Base-by-base conservation (phyloP, 805 yeast species). In the Kregervanrija fluxuum region DNA sequence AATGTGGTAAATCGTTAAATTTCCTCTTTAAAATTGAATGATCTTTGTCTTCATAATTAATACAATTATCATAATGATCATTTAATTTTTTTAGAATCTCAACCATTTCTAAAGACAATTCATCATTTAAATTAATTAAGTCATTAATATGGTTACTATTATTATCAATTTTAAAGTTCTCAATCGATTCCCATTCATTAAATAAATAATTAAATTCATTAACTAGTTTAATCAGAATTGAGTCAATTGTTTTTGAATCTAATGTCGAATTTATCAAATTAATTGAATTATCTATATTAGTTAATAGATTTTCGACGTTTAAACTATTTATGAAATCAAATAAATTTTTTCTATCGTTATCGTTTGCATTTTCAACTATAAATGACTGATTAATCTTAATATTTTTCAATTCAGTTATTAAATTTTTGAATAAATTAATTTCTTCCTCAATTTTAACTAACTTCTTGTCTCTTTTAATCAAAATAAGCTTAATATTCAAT, bases 21-120 rank as follows among this genome's bases (percentile, higher is more conserved):
- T 82, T 90, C 38, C 68, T 69, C 14, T 62, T 62, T 3, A 84
- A 64, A 2, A 81, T 76, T 2, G 66, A 59, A 59, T 44, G 0
- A 59, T 31, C 34, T 28, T 22, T 16, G 67, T 48, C 4, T 64
- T 62, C 3, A 66, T 55, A 9, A 77, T 74, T 65, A 11, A 66
- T 53, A 52, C 95, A 85, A 57, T 85, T 88, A 60, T 89, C 96
- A 54, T 80, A 87, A 64, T 89, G 96, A 43, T 77, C 77, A 10
- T 95, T 82, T 39, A 89, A 66, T 54, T 89, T 77, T 45, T 79
- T 80, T 32, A 90, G 65, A 13, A 83, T 67, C 2, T 74, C 71
- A 1, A 86, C 95, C 62, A 87, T 70, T 43, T 84, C 93, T 46
- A 73, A 70, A 43, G 87, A 95, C 40, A 79, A 56, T 1, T 69